These are phyloP conservation scores for Gilbertella persicaria DNA, from an alignment of 371 early-diverging fungal genomes.

Conservation along the genomic window DNA sequence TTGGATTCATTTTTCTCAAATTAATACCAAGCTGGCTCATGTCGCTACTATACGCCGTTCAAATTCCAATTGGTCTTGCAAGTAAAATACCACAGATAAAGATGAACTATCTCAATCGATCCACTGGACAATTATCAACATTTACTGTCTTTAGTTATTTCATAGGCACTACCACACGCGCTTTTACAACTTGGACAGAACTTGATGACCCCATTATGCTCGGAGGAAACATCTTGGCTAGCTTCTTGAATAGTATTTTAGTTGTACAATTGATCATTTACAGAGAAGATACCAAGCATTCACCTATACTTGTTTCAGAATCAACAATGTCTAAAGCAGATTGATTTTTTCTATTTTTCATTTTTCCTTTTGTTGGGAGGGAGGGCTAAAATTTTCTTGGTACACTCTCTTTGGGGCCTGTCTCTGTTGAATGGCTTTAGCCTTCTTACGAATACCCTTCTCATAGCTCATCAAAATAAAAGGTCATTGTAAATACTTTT, in stretches of 20 bases:
- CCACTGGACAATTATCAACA: slow-evolving; percentile 90
- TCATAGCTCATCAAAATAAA: no score
- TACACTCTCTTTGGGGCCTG: no score
- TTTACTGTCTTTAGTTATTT: slow-evolving; percentile 87
- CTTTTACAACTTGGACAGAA: slow-evolving; percentile 91
- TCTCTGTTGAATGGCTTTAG: no score
- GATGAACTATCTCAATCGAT: slow-evolving; percentile 69
- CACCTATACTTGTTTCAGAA: no score
- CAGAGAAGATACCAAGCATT: no score
- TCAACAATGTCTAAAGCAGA: no score
- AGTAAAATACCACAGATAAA: slow-evolving; percentile 89
- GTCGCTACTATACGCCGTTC: slow-evolving; percentile 67
- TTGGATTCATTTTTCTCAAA: not conserved
- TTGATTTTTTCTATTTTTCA: no score
- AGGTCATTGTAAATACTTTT: no score
- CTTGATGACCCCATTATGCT: slow-evolving; percentile 80
- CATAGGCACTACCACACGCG: slow-evolving; percentile 82
- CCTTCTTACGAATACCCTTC: no score
- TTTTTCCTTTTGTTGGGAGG: no score
- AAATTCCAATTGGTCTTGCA: slow-evolving; percentile 79
- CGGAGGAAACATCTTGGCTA: slow-evolving; percentile 68
- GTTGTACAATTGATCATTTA: slow-evolving; percentile 81
- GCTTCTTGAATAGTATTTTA: slow-evolving; percentile 77
- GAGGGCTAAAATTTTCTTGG: no score
- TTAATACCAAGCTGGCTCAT: slow-evolving; percentile 53